Evolutionary conservation across 2,329 filamentous ascomycete genomes (phyloP).

Genomic region (Sclerotinia nivalis): DNA sequence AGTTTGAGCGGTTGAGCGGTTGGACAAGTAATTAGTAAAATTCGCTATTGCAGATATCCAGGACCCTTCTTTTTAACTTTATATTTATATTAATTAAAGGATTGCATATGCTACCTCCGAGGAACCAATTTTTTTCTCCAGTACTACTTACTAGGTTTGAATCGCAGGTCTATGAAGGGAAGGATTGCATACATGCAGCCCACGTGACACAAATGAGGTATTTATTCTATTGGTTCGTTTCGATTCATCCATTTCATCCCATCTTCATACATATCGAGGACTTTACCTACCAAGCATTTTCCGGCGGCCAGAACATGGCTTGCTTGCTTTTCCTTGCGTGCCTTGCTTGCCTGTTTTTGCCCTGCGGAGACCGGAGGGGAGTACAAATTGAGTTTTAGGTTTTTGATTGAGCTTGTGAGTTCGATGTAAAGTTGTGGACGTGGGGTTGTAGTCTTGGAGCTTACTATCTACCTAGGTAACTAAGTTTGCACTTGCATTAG

Average conservation of each 20-base stretch:
- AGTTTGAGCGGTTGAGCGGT: not conserved
- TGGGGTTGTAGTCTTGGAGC: not conserved
- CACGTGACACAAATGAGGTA: conserved; percentile 23
- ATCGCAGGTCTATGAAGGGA: not conserved
- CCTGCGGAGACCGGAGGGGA: not conserved
- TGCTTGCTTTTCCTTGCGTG: not conserved
- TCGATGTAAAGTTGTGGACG: not conserved
- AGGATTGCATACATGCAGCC: not conserved
- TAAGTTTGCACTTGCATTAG: conserved; percentile 20
- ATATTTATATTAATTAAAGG: too few species aligned
- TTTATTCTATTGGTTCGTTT: conserved; percentile 22
- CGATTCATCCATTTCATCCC: not conserved
- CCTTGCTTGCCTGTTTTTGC: not conserved
- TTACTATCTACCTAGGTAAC: not conserved
- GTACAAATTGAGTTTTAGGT: not conserved
- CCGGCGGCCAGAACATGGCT: conserved; percentile 11
- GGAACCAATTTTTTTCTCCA: too few species aligned
- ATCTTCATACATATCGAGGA: too few species aligned
- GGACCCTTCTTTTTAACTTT: too few species aligned
- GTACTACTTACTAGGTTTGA: too few species aligned
- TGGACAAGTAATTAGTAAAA: not conserved
- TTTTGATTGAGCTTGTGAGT: not conserved
- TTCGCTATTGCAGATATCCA: too few species aligned
- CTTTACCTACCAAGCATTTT: not conserved
- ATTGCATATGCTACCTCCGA: not conserved